These are phyloP conservation scores for Saprolegnia parasitica DNA, from an alignment of 352 stramenopile species.

Conservation along the genomic window DNA sequence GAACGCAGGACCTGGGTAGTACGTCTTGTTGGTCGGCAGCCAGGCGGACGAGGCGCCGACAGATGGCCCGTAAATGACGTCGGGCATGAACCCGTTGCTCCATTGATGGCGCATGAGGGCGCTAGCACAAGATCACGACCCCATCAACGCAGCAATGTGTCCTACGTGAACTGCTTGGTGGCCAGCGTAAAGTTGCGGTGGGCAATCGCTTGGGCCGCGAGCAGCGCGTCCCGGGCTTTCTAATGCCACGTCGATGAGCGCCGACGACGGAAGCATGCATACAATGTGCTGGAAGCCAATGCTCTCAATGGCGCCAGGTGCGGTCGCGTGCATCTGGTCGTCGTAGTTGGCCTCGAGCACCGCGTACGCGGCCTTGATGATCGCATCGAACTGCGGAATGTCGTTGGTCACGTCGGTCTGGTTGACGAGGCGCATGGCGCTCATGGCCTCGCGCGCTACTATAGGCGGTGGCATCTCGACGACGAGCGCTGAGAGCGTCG, in stretches of 20 bases:
- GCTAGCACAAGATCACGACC: conserved; percentile 29
- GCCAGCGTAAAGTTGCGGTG: conserved; percentile 69
- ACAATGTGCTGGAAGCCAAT: conserved; percentile 81
- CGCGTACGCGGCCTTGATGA: conserved; percentile 43
- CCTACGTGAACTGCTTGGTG: conserved; percentile 53
- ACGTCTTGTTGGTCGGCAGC: conserved; percentile 65
- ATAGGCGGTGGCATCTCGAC: not conserved
- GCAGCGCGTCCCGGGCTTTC: conserved; percentile 70
- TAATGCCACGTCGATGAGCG: conserved; percentile 18
- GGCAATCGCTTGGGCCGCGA: conserved; percentile 72
- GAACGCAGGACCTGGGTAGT: conserved; percentile 73
- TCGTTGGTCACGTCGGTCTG: not conserved
- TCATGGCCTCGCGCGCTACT: not conserved
- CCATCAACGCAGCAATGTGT: not conserved
- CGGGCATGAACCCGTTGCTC: conserved; percentile 50
- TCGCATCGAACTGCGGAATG: conserved; percentile 26
- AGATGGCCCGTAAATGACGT: conserved; percentile 72
- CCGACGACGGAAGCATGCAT: not conserved
- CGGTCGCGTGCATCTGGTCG: conserved; percentile 62
- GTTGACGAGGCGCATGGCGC: not conserved
- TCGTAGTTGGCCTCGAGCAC: conserved; percentile 52
- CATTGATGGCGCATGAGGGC: conserved; percentile 57
- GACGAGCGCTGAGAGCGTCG: not conserved
- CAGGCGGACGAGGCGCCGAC: conserved; percentile 46
- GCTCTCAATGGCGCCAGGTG: conserved; percentile 39